Evolutionary conservation across 1,284 basidiomycete genomes (phyloP), one percentile per base, ranked within the genome.

Genomic region (Ganoderma sp.): DNA sequence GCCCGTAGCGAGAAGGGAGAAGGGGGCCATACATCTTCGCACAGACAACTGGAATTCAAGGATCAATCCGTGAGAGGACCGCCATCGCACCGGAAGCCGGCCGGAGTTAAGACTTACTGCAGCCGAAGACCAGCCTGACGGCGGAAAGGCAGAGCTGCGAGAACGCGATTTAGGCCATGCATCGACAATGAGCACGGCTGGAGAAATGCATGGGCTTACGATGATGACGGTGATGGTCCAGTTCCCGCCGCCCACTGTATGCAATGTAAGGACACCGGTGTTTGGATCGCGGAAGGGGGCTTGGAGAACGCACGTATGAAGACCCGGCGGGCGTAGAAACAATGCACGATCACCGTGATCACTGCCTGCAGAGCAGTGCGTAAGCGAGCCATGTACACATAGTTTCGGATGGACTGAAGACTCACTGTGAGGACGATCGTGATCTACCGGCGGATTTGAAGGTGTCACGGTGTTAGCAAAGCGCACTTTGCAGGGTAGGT

Each of bases 291-390:
- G 6, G 48, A 52, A n/a, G 28, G 10, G 22, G 25, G 2, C 25
- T 28, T 28, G 25, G 48, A 25, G 14, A 3, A 65, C 69, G 15
- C 42, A 68, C 71, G 48, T 7, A 72, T 67, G 60, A 63, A 67
- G 19, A 72, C 63, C 2, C 71, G 59, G 2, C 69, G 66, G 1
- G 71, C 71, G 22, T 72, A 72, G 67, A 72, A 72, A 61, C 71
- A 67, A 19, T 72, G 71, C 1, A 64, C 66, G 19, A 72, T 67
- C 28, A 65, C 62, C 0, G 71, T 72, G 54, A 72, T 70, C 45
- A 69, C 32, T 6, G 71, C 71, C 71, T 67, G 42, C 25, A 28
- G 25, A 28, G 25, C 25, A 2, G 25, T 2, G 25, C 25, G 25
- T 28, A 28, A 28, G 25, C 1, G 25, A 28, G 25, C 25, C 25